These are phyloP conservation scores for Metschnikowia noctiluminum DNA, from an alignment of 805 yeast genomes.

Conservation along the genomic window DNA sequence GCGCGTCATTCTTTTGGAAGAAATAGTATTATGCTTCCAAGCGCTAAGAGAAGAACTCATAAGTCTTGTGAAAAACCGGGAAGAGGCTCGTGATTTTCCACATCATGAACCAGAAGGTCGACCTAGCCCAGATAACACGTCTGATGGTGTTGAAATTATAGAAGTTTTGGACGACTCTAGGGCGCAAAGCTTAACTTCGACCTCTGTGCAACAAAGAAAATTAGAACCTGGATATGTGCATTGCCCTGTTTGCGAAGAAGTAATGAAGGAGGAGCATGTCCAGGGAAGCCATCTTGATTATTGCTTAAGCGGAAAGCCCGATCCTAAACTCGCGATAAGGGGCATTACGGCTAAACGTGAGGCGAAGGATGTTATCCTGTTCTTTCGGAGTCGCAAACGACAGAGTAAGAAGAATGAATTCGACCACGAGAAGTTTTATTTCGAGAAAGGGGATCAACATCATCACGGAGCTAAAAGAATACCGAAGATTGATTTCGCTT, in stretches of 20 bases:
- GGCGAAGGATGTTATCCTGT: conserved; percentile 28
- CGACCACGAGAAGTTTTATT: conserved; percentile 30
- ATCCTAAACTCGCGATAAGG: conserved; percentile 9
- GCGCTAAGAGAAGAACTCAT: conserved; percentile 16
- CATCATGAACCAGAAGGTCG: neutral
- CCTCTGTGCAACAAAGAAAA: neutral
- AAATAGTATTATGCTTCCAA: conserved; percentile 53
- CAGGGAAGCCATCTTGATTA: conserved; percentile 61
- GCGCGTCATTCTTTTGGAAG: conserved; percentile 69
- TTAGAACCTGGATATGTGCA: conserved; percentile 33
- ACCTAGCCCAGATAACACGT: neutral
- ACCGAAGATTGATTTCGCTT: conserved; percentile 62
- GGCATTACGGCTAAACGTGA: conserved; percentile 5
- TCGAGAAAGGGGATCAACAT: conserved; percentile 26
- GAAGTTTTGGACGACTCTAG: conserved; percentile 14
- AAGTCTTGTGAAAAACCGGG: neutral
- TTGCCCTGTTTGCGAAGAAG: conserved; percentile 66
- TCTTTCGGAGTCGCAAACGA: conserved; percentile 23
- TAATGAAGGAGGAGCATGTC: conserved; percentile 51
- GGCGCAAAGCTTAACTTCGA: conserved; percentile 1
- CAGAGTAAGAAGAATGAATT: conserved; percentile 4
- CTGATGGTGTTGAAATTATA: conserved; percentile 3
- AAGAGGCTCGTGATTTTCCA: neutral
- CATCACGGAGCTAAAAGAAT: conserved; percentile 38
- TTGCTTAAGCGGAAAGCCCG: conserved; percentile 45